Base-by-base conservation (phyloP, 768 basidiomycete species). In the Boletus subparvulus region DNA sequence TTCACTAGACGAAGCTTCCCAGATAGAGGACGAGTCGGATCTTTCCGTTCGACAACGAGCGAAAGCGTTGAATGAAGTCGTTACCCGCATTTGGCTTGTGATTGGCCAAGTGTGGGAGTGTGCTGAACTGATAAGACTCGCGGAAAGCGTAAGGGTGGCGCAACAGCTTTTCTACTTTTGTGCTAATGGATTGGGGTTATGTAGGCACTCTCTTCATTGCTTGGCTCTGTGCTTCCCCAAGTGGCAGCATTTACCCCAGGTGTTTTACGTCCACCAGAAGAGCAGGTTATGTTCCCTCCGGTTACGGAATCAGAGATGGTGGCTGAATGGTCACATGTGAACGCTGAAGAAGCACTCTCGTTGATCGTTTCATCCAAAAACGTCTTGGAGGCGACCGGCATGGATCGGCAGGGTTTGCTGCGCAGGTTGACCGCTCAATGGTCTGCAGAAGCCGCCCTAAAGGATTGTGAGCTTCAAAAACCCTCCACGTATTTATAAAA, bases 71-170 rank as follows among this genome's bases (percentile, higher is more conserved):
- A 84, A 80, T 58, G 86, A 87, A 65, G 66, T 91, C 35, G 63
- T 93, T 13, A 76, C 81, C 12, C 80, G 77, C 36, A 75, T 85
- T 12, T 95, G 91, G 88, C 73, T 81, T 32, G 73, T 75, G 7
- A 78, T 96, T 32, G 94, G 86, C 16, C 80, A 73, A 52, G 78
- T 85, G 13, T 94, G 92, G 91, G 83, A 82, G 46, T 80, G 82
- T 50, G 56, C 70, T 24, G 81, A 83, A 39, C 70, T 94, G 8
- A 70, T 77, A 17, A 69, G 74, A 37, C 63, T 83, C 21, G 84
- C 83, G 39, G 77, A 86, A 69, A 75, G 80, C 71, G 91, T 90
- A 59, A 49, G 77, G 43, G 50, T 33, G 54, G 58, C 52, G 58
- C 57, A 67, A 56, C 36, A 10, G 6, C 32, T 33, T 26, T 58